Conservation (phyloP, 2,329 filamentous ascomycete species). For the Penicillium rolfsii region DNA sequence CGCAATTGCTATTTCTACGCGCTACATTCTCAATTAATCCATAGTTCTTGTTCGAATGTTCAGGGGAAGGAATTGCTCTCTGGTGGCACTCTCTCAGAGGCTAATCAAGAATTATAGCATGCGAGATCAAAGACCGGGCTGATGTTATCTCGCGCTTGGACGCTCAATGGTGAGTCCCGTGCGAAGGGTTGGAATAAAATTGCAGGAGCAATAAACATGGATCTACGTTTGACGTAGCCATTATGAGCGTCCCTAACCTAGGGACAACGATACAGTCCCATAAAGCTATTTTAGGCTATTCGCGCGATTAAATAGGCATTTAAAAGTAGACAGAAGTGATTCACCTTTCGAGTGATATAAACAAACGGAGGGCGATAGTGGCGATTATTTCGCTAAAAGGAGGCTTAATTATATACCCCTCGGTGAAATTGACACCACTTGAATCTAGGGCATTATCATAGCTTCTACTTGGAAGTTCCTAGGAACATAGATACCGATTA, state of each 20-base stretch:
- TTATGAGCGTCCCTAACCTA: conserved; percentile 14
- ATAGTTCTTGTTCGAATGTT: background rate
- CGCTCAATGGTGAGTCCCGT: background rate
- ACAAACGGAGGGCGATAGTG: background rate
- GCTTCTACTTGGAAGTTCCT: conserved; percentile 1
- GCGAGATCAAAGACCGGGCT: background rate
- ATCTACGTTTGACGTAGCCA: too few species aligned
- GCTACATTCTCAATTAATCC: background rate
- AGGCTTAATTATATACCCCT: background rate
- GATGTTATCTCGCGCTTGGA: background rate
- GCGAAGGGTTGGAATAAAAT: background rate
- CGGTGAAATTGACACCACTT: background rate
- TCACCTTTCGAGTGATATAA: background rate
- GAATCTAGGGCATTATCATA: background rate
- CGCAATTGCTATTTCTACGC: background rate
- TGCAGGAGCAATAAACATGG: background rate
- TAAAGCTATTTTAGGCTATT: conserved; percentile 14
- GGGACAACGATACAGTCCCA: conserved; percentile 7
- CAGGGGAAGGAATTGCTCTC: background rate
- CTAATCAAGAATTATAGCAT: background rate
- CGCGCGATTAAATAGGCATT: background rate
- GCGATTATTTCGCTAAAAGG: background rate
- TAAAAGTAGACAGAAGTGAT: background rate
- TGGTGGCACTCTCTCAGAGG: background rate
- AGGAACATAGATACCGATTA: conserved; percentile 4